A percentile compares a stretch with the other conserved stretches of the same genome.
Evolutionary conservation across 441 rosid genomes (phyloP).

Genomic region (Breynia disticha): DNA sequence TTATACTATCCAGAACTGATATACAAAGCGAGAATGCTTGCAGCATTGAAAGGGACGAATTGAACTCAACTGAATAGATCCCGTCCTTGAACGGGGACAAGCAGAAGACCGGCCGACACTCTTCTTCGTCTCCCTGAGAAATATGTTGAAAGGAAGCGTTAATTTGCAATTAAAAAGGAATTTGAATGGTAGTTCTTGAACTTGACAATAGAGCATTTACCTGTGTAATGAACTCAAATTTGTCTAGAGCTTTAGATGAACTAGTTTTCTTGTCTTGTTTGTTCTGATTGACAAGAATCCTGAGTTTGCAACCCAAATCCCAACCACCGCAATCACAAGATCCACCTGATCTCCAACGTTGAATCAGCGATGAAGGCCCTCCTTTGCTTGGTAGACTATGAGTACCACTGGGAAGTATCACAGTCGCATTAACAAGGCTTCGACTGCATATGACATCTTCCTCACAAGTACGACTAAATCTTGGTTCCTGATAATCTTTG

Average conservation of each 20-base stretch:
- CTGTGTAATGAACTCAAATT: constrained; percentile 62
- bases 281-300: constrained; percentile 41
- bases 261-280: constrained; percentile 27
- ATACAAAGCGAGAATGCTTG: constrained; percentile 85
- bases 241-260: constrained; percentile 33
- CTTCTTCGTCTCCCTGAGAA: constrained; percentile 50
- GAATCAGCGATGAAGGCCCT: constrained; percentile 76
- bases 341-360: constrained; percentile 90
- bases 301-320: constrained; percentile 85
- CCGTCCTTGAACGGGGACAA: constrained; percentile 64
- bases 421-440: constrained; percentile 38
- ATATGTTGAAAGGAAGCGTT: constrained; percentile 14
- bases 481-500: constrained; percentile 2
- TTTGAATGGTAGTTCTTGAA: too few relatives aligned
- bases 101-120: constrained; percentile 48
- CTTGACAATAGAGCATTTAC: constrained; percentile 22
- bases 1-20: constrained; percentile 56
- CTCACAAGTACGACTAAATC: too few relatives aligned
- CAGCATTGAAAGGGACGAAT: constrained; percentile 51
- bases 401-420: constrained; percentile 78
- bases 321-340: constrained; percentile 98
- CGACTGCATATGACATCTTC: constrained; percentile 7
- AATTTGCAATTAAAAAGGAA: constrained; percentile 8
- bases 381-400: constrained; percentile 83
- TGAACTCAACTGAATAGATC: constrained; percentile 70